Percentiles rank a stretch among this genome's conserved stretches.
These are phyloP conservation scores for Theobroma grandiflorum DNA, from an alignment of 441 rosid genomes.

Conservation along the genomic window DNA sequence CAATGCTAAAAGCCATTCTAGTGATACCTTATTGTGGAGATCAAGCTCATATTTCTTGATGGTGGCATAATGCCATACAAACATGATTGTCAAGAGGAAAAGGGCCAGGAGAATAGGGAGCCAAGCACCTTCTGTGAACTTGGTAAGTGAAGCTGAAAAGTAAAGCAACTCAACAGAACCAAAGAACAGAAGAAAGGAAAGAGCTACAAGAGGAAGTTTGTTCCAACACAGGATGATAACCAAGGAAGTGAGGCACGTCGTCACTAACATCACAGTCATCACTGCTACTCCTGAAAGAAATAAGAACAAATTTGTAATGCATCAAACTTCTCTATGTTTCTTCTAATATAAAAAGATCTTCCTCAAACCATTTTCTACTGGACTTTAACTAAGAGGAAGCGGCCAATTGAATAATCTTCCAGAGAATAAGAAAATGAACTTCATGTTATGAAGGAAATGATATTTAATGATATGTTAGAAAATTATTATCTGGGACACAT, in stretches of 20 bases:
- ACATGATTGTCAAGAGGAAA: slow-evolving; percentile 84
- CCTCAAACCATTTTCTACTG: background rate
- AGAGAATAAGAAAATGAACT: background rate
- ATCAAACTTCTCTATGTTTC: background rate
- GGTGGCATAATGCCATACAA: slow-evolving; percentile 94
- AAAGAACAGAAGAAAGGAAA: slow-evolving; percentile 77
- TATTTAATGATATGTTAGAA: background rate
- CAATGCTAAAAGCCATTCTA: slow-evolving; percentile 93
- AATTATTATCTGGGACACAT: background rate
- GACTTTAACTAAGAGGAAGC: background rate
- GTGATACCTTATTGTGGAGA: slow-evolving; percentile 90
- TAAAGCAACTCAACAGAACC: slow-evolving; percentile 89
- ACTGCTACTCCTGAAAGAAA: slow-evolving; percentile 86
- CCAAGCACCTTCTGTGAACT: slow-evolving; percentile 98
- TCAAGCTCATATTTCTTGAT: slow-evolving; percentile 90
- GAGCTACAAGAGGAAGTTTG: slow-evolving; percentile 80
- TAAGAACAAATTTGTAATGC: background rate
- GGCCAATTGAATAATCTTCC: slow-evolving; percentile 12
- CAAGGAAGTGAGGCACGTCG: slow-evolving; percentile 87
- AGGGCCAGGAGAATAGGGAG: slow-evolving; percentile 93
- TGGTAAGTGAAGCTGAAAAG: slow-evolving; percentile 95
- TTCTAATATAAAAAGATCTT: background rate
- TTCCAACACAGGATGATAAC: slow-evolving; percentile 95
- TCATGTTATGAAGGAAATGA: background rate
- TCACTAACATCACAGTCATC: slow-evolving; percentile 97